Evolutionary conservation across 768 basidiomycete species (phyloP).

Genomic region (Kondoa malvinella): DNA sequence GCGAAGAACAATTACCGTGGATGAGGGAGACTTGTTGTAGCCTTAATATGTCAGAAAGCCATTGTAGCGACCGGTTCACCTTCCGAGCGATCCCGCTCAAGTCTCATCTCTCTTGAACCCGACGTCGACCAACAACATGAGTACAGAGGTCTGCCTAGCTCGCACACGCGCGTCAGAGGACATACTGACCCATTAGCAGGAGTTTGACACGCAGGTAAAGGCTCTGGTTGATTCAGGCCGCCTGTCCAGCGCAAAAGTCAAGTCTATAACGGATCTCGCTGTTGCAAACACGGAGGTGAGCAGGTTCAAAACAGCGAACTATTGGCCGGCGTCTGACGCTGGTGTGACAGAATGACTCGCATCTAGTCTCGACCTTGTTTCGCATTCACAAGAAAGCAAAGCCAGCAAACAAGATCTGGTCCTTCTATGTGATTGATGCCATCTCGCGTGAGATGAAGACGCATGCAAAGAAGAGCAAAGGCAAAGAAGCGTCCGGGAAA

Average conservation of each 20-base stretch:
- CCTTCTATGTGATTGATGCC: constrained; percentile 87
- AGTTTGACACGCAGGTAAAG: constrained; percentile 63
- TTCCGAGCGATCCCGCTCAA: too few species aligned
- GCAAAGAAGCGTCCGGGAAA: constrained; percentile 18
- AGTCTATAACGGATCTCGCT: constrained; percentile 54
- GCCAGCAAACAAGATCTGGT: constrained; percentile 54
- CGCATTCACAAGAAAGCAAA: constrained; percentile 69
- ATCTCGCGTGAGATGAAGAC: constrained; percentile 65
- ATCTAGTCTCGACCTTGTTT: constrained; percentile 73
- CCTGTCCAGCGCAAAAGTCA: constrained; percentile 73
- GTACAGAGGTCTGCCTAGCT: neutral
- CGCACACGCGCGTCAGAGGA: neutral
- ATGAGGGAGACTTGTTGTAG: constrained; percentile 28
- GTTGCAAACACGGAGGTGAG: constrained; percentile 61
- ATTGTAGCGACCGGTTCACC: neutral
- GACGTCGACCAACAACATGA: neutral
- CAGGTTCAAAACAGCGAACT: constrained; percentile 9
- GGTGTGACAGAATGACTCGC: constrained; percentile 67
- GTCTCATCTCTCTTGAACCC: too few species aligned
- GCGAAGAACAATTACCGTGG: constrained; percentile 71
- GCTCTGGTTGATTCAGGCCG: constrained; percentile 67
- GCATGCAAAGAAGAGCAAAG: constrained; percentile 48
- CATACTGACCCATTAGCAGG: constrained; percentile 37
- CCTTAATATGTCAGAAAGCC: neutral
- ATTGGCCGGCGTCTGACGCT: too few species aligned